Evolutionary conservation across 2,329 filamentous ascomycete genomes (phyloP).

Genomic region (Grosmannia clavigera): DNA sequence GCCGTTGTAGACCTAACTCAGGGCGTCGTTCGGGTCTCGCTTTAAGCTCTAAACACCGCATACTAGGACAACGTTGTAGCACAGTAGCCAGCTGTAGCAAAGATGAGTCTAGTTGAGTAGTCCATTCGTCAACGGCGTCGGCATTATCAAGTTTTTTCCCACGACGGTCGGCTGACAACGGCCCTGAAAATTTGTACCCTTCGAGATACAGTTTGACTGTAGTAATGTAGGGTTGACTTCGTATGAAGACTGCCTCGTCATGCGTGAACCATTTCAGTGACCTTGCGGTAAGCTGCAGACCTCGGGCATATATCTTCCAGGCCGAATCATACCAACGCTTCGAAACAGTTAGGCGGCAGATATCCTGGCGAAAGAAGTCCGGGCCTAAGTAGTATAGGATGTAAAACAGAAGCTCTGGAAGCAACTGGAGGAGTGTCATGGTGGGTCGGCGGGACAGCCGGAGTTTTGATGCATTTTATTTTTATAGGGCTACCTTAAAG

Average conservation of each 20-base stretch:
- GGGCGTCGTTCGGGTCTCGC: background rate
- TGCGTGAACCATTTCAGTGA: background rate
- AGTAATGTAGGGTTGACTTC: background rate
- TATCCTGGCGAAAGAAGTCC: background rate
- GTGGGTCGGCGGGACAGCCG: background rate
- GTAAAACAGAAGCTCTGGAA: background rate
- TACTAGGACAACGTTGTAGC: background rate
- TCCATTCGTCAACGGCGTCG: background rate
- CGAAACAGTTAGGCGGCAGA: background rate
- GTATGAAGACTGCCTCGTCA: background rate
- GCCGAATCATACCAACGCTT: background rate
- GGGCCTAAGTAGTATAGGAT: background rate
- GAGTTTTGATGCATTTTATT: background rate
- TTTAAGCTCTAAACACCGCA: background rate
- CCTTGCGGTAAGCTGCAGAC: background rate
- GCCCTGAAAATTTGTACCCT: background rate
- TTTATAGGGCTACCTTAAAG: background rate
- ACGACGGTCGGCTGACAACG: background rate
- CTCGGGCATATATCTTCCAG: background rate
- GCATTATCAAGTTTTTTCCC: background rate
- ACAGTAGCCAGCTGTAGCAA: background rate
- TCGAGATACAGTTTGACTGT: background rate
- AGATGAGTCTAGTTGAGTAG: background rate
- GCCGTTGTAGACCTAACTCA: background rate
- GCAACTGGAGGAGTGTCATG: background rate